phyloP scores from a whole-genome alignment of 352 stramenopile species.

The Globisporangium rhizosaccharum region DNA sequence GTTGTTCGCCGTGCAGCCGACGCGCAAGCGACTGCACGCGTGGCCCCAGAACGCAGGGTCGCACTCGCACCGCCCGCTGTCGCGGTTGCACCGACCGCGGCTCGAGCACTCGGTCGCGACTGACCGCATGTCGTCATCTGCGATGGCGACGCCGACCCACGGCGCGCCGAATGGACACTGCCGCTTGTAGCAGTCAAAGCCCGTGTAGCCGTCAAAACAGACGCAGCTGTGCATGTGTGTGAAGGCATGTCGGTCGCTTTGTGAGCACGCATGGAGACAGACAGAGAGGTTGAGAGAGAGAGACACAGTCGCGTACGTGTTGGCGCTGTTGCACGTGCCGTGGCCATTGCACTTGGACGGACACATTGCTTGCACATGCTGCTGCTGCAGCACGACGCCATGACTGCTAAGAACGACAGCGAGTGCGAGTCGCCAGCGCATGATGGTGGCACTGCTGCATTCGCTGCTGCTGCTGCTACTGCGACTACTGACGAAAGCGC shows the following conservation, averaged over 20 bases:
- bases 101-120: slow-evolving; percentile 59
- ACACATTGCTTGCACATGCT: slow-evolving; percentile 21
- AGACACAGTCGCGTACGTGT: slow-evolving; percentile 30
- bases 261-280: neutral
- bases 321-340: slow-evolving; percentile 43
- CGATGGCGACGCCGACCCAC: slow-evolving; percentile 51
- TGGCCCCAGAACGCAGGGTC: slow-evolving; percentile 62
- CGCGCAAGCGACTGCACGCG: slow-evolving; percentile 56
- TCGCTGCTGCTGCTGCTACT: neutral
- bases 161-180: slow-evolving; percentile 64
- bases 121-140: slow-evolving; percentile 34
- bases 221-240: slow-evolving; percentile 43
- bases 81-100: slow-evolving; percentile 69
- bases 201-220: slow-evolving; percentile 82
- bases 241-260: slow-evolving; percentile 7
- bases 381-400: slow-evolving; percentile 8
- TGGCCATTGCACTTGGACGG: slow-evolving; percentile 67
- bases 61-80: slow-evolving; percentile 74
- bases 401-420: neutral
- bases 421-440: neutral
- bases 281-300: neutral
- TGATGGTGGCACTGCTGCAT: neutral
- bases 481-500: no score
- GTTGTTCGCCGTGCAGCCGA: slow-evolving; percentile 47
- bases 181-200: slow-evolving; percentile 82